Conservation (phyloP, 75 land plant species). For the Adiantum capillusveneris region DNA sequence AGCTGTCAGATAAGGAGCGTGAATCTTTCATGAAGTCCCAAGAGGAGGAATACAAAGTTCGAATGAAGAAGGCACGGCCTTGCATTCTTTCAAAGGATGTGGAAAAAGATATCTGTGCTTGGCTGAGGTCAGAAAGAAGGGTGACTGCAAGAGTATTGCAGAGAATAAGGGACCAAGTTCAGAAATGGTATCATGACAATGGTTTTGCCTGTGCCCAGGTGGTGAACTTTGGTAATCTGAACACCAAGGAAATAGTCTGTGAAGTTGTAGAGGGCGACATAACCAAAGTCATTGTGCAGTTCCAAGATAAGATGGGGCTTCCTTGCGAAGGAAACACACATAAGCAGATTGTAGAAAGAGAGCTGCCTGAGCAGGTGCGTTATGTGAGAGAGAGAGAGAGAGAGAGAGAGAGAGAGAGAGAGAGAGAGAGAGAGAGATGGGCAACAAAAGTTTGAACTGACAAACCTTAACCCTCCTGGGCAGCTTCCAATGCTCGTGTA, state of each 20-base stretch:
- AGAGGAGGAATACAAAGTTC: slow-evolving; percentile 59
- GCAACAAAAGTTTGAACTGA: too few species aligned
- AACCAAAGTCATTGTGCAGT: slow-evolving; percentile 67
- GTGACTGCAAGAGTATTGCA: slow-evolving; percentile 84
- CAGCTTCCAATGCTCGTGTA: too few species aligned
- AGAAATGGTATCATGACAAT: slow-evolving; percentile 94
- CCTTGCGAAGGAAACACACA: slow-evolving; percentile 77
- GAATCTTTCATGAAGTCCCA: slow-evolving; percentile 31
- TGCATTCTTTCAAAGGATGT: slow-evolving; percentile 65
- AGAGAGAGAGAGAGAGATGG: too few species aligned
- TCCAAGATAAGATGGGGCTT: slow-evolving; percentile 92
- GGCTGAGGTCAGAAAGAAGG: slow-evolving; percentile 47
- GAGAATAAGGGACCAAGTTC: slow-evolving; percentile 70
- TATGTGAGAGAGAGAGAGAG: too few species aligned
- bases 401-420: too few species aligned
- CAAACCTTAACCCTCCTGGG: too few species aligned
- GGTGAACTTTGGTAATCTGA: slow-evolving; percentile 94
- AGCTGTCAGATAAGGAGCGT: slow-evolving; percentile 62
- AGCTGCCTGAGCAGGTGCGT: slow-evolving; percentile 74
- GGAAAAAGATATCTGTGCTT: slow-evolving; percentile 39
- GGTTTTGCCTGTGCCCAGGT: slow-evolving; percentile 98
- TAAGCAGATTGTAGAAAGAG: slow-evolving; percentile 43
- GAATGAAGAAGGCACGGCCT: slow-evolving; percentile 50
- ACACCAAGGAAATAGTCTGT: slow-evolving; percentile 80
- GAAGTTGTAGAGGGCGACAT: slow-evolving; percentile 97